Evolutionary conservation across 352 stramenopile genomes (phyloP), one percentile per base, ranked within the genome.

Genomic region (Pythium utonaiense): DNA sequence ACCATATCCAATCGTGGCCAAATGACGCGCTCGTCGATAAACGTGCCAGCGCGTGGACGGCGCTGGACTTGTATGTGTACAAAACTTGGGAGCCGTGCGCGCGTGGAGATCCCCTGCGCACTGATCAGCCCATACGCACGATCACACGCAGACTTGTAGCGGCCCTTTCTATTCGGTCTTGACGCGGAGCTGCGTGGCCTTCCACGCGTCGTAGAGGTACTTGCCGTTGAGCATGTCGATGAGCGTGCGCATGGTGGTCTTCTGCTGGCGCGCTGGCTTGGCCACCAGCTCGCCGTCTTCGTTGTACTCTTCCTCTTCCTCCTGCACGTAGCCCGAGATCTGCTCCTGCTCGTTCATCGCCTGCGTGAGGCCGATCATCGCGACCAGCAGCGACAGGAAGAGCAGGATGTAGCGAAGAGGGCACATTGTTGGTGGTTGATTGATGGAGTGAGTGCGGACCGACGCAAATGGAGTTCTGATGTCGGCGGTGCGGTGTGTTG

Each of bases 181-280:
- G 58, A 91, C 74, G 21, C 73, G 70, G 61, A 73, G 45, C 31
- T 80, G 76, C 53, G 74, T 88, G 53, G 75, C 44, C 63, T 91
- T 85, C 68, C 74, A 95, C 9, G 83, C 81, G 66, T 95, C 78
- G 67, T 92, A 89, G n/a, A 95, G 66, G 66, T 95, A 95, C 52
- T 88, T 86, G 60, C 86, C 86, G 56, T 89, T 92, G 66, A 95
- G 83, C 86, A 95, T 95, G 65, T 93, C 83, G 16, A 93, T 51
- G 45, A 95, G 69, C 69, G 82, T 92, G 64, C 83, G 81, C 50
- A 92, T 67, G 9, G 66, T 75, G 44, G 83, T 84, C 71, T 81
- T 69, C 53, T 59, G 45, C 36, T 56, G 45, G 48, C 45, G 48
- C 22, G 38, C 21, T 24, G 66, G 65, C 58, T 78, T 69, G 57